phyloP scores from a whole-genome alignment of 1,284 basidiomycete genomes.

The Apiotrichum siamense region DNA sequence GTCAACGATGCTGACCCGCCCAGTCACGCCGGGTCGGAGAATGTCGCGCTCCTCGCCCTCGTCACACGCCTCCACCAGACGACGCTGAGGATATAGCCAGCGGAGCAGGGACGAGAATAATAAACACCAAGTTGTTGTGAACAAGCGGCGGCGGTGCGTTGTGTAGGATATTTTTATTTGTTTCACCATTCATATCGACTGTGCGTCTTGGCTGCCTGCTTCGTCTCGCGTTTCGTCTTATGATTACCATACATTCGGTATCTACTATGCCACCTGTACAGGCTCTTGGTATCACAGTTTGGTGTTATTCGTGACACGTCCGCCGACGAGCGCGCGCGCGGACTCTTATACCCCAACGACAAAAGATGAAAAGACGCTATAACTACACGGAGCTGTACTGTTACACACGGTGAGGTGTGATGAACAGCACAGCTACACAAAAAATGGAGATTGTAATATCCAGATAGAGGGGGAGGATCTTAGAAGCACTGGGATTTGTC shows the following conservation, averaged over 20 bases:
- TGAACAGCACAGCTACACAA: neutral
- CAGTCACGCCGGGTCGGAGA: constrained; percentile 44
- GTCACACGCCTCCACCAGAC: constrained; percentile 46
- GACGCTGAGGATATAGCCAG: constrained; percentile 27
- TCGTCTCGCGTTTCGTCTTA: no score
- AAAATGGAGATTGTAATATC: constrained; percentile 6
- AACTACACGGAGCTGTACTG: constrained; percentile 8
- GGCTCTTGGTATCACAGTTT: constrained; percentile 7
- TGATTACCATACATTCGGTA: constrained; percentile 8
- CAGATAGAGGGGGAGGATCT: constrained; percentile 2
- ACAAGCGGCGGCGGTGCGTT: no score
- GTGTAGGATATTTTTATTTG: neutral
- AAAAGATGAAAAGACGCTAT: constrained; percentile 13
- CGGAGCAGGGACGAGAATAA: no score
- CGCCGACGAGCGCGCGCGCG: neutral
- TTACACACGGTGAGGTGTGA: neutral
- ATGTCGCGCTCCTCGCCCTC: constrained; percentile 43
- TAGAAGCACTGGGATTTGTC: constrained; percentile 22
- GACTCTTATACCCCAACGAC: constrained; percentile 8
- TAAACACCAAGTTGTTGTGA: no score
- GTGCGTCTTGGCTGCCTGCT: no score
- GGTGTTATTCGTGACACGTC: constrained; percentile 12
- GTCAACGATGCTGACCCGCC: neutral
- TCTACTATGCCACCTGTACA: constrained; percentile 7
- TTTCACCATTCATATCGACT: no score